Evolutionary conservation across 1,284 basidiomycete genomes (phyloP), one percentile per base, ranked within the genome.

Genomic region (Trametes hirsuta): DNA sequence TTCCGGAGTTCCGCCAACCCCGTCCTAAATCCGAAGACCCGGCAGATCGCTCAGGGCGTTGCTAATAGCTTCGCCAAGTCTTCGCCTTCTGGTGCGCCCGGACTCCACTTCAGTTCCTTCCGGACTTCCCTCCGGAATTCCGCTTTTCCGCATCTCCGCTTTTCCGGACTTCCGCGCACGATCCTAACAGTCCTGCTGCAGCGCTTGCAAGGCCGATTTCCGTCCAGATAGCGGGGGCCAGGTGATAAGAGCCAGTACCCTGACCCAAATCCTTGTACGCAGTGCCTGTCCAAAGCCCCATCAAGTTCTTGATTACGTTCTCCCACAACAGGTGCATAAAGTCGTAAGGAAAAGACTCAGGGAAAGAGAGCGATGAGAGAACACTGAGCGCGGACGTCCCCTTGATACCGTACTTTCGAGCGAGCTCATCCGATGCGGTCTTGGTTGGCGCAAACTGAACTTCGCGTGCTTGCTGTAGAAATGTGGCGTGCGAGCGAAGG

Each of bases 261-360:
- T n/a, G n/a, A n/a, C n/a, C n/a, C n/a, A n/a, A n/a, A n/a, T n/a
- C n/a, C n/a, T n/a, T n/a, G n/a, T n/a, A n/a, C n/a, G n/a, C n/a
- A n/a, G n/a, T n/a, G n/a, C n/a, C n/a, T n/a, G n/a, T n/a, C n/a
- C n/a, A n/a, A n/a, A n/a, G n/a, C n/a, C n/a, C n/a, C n/a, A n/a
- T n/a, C n/a, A n/a, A n/a, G n/a, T n/a, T n/a, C n/a, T n/a, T n/a
- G n/a, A n/a, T n/a, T n/a, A n/a, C n/a, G n/a, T n/a, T n/a, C n/a
- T n/a, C n/a, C n/a, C n/a, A n/a, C n/a, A n/a, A n/a, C n/a, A 0
- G 70, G 55, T 83, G 79, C 81, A 82, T 83, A 63, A 81, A 80
- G 58, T 83, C 76, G 56, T 74, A 76, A 0, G 77, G 79, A 53
- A 81, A 81, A 0, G 76, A 81, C 0, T 25, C 0, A 0, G 80